Conservation (phyloP, 805 yeast genomes). For the Maudiozyma bulderi region DNA sequence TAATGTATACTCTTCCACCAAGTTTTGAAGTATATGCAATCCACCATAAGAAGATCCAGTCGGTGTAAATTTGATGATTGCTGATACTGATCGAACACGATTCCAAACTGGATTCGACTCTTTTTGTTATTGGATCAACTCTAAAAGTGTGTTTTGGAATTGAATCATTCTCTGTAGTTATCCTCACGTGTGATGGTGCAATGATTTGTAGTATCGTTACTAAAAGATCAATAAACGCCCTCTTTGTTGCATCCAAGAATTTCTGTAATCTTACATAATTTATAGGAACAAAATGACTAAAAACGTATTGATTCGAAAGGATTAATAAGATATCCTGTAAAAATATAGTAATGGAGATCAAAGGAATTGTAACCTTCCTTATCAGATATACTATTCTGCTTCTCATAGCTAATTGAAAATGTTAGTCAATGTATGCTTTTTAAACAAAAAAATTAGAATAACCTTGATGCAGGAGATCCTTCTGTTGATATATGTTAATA, state of each 20-base stretch:
- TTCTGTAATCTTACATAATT: conserved; percentile 32
- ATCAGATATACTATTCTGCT: not conserved
- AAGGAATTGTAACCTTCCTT: not conserved
- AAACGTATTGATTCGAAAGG: conserved; percentile 37
- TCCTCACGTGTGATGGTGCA: conserved; percentile 43
- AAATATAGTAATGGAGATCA: conserved; percentile 19
- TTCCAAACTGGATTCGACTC: conserved; percentile 28
- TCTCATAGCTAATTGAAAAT: not conserved
- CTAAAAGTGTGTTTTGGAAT: conserved; percentile 30
- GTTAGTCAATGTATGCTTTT: too few relatives aligned
- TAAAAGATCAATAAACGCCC: conserved; percentile 46
- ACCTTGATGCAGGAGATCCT: too few relatives aligned
- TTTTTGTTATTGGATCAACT: conserved; percentile 15
- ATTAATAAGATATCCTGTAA: conserved; percentile 36
- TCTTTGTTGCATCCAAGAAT: conserved; percentile 45
- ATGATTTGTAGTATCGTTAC: conserved; percentile 40
- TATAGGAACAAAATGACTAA: conserved; percentile 15
- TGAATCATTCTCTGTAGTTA: conserved; percentile 38
- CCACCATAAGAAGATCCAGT: conserved; percentile 92
- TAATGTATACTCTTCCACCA: conserved; percentile 57
- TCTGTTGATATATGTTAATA: too few relatives aligned
- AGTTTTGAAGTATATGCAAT: conserved; percentile 57
- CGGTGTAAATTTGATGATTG: conserved; percentile 92
- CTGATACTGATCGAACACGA: conserved; percentile 59
- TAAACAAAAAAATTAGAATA: too few relatives aligned